phyloP scores from a whole-genome alignment of 441 rosid genomes.

The Melastoma candidum region DNA sequence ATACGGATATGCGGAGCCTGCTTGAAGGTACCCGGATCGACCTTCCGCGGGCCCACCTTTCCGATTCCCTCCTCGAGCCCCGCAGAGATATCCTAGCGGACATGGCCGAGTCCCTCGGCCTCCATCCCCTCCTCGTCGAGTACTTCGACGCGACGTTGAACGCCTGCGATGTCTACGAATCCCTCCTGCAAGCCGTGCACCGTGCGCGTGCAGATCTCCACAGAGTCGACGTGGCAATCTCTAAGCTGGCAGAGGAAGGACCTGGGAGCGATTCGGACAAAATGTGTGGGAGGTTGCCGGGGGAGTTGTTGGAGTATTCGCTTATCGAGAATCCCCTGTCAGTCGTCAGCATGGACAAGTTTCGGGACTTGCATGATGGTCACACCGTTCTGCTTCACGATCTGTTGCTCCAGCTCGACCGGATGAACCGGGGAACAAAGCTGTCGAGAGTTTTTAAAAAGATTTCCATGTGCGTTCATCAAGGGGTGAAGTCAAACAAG shows the following conservation, averaged over 20 bases:
- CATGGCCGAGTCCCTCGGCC: slow-evolving; percentile 21
- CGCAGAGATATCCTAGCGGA: too few relatives aligned
- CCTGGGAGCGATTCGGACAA: not conserved
- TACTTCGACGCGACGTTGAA: slow-evolving; percentile 51
- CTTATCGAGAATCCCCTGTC: slow-evolving; percentile 52
- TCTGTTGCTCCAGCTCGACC: slow-evolving; percentile 36
- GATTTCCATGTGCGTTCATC: slow-evolving; percentile 33
- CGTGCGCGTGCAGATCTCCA: slow-evolving; percentile 40
- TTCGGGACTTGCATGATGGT: slow-evolving; percentile 32
- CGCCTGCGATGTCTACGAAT: slow-evolving; percentile 52
- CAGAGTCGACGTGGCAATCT: slow-evolving; percentile 40
- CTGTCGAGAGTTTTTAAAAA: slow-evolving; percentile 30
- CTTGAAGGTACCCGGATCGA: too few relatives aligned
- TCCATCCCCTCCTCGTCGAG: slow-evolving; percentile 33
- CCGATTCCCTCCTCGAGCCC: too few relatives aligned
- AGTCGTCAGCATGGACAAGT: slow-evolving; percentile 18
- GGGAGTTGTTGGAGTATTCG: not conserved
- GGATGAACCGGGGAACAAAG: slow-evolving; percentile 33
- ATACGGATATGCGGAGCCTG: too few relatives aligned
- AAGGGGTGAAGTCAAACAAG: slow-evolving; percentile 6
- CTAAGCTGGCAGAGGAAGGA: slow-evolving; percentile 22
- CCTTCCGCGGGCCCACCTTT: too few relatives aligned
- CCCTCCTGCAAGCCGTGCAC: slow-evolving; percentile 44
- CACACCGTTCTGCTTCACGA: slow-evolving; percentile 33
- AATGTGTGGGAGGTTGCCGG: slow-evolving; percentile 39